A percentile compares a stretch with the other conserved stretches of the same genome.
These are phyloP conservation scores for Leucocoprinus birnbaumii DNA, from an alignment of 768 basidiomycete genomes.

Conservation along the genomic window DNA sequence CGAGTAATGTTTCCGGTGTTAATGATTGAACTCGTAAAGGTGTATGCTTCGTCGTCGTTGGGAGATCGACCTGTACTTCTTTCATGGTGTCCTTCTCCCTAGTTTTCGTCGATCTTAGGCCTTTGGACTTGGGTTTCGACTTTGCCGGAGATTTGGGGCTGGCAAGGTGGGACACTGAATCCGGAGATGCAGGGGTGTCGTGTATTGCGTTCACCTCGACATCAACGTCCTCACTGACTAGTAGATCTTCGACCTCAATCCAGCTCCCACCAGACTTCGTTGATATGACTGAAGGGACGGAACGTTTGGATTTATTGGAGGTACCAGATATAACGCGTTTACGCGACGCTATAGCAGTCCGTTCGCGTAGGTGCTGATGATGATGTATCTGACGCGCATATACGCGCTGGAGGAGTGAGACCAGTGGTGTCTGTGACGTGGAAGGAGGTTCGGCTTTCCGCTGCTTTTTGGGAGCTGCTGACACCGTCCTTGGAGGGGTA, in stretches of 20 bases:
- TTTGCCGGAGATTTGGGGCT: not conserved
- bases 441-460: not conserved
- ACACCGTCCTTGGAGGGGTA: not conserved
- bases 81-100: not conserved
- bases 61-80: not conserved
- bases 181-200: not conserved
- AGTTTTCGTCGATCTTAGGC: not conserved
- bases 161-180: not conserved
- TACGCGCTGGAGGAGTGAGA: not conserved
- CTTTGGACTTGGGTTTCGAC: not conserved
- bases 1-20: not conserved
- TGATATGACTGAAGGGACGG: not conserved
- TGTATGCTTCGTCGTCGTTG: not conserved
- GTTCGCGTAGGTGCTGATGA: not conserved
- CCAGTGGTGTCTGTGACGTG: not conserved
- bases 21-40: not conserved
- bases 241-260: slow-evolving; percentile 5
- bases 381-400: not conserved
- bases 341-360: not conserved
- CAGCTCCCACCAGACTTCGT: not conserved
- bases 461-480: not conserved
- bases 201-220: not conserved
- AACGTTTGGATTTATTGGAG: not conserved
- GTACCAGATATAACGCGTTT: not conserved
- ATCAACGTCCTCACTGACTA: not conserved